These are phyloP conservation scores for Sclerotinia subarctica DNA, from an alignment of 2,329 filamentous ascomycete species.

Conservation along the genomic window DNA sequence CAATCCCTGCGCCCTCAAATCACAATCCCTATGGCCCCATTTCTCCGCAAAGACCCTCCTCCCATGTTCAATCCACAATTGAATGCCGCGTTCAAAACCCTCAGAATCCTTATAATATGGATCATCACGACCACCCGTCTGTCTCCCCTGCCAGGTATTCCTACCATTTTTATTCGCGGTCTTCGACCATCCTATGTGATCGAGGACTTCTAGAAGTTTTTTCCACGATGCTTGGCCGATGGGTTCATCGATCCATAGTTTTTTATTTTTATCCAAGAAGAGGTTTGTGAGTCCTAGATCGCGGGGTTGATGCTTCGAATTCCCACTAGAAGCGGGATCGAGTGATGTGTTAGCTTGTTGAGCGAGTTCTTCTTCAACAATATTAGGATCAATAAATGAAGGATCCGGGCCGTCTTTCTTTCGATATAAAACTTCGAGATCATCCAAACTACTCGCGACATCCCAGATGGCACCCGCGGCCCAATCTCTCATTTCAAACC, in stretches of 20 bases:
- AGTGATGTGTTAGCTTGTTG: not conserved
- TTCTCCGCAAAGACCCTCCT: constrained; percentile 44
- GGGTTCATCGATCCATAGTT: not conserved
- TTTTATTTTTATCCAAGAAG: not conserved
- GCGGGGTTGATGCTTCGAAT: not conserved
- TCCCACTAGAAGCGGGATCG: too few relatives aligned
- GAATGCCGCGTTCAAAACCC: constrained; percentile 46
- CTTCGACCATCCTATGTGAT: constrained; percentile 31
- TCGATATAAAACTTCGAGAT: constrained; percentile 19
- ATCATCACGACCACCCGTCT: constrained; percentile 51
- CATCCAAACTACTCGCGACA: constrained; percentile 41
- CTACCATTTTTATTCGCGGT: constrained; percentile 37
- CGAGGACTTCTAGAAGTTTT: constrained; percentile 38
- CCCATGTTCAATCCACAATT: constrained; percentile 47
- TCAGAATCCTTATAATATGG: constrained; percentile 50
- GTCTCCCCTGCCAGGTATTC: constrained; percentile 53
- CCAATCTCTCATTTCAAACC: constrained; percentile 42
- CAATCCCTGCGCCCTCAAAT: constrained; percentile 41
- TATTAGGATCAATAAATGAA: constrained; percentile 7
- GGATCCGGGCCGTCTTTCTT: constrained; percentile 9
- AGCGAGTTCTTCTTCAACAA: constrained; percentile 1
- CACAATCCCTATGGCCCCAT: constrained; percentile 47
- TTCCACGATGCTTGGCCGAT: constrained; percentile 31
- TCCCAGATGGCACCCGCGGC: constrained; percentile 46
- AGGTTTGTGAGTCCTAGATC: not conserved